Evolutionary conservation across 352 stramenopile species (phyloP).

Genomic region (Phytophthora kernoviae): DNA sequence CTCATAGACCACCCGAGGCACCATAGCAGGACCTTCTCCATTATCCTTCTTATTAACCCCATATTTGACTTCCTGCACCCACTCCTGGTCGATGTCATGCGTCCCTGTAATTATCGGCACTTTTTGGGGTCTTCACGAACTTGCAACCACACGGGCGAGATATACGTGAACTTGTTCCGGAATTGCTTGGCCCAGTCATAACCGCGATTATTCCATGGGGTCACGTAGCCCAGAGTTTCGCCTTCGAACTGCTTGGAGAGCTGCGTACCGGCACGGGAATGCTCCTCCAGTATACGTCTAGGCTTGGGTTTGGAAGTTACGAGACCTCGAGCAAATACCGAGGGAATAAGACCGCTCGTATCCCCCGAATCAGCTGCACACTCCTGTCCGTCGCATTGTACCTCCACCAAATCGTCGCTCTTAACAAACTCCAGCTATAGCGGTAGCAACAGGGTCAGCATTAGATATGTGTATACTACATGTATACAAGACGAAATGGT

Average conservation of each 20-base stretch:
- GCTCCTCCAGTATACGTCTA: conserved; percentile 53
- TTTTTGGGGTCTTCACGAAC: conserved; percentile 57
- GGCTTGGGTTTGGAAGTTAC: conserved; percentile 54
- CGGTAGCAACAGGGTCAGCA: not conserved
- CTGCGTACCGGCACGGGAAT: conserved; percentile 24
- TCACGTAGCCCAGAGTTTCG: conserved; percentile 80
- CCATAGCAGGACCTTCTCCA: conserved; percentile 45
- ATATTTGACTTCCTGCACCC: conserved; percentile 55
- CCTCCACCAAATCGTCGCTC: conserved; percentile 31
- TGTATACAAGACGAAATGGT: not conserved
- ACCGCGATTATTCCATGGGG: conserved; percentile 80
- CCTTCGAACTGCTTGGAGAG: conserved; percentile 47
- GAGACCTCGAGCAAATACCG: conserved; percentile 51
- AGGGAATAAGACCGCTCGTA: conserved; percentile 18
- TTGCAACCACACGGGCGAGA: conserved; percentile 85
- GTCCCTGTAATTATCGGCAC: conserved; percentile 65
- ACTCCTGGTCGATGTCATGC: conserved; percentile 73
- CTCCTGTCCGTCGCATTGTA: conserved; percentile 41
- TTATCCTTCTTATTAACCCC: conserved; percentile 14
- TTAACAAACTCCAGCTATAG: conserved; percentile 36
- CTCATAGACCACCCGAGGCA: conserved; percentile 83
- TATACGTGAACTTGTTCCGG: conserved; percentile 77
- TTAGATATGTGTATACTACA: not conserved
- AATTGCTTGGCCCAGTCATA: conserved; percentile 77
- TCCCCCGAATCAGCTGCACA: conserved; percentile 24